These are phyloP conservation scores for Amoebophrya sp. DNA, from an alignment of 169 alveolate species.

Conservation along the genomic window DNA sequence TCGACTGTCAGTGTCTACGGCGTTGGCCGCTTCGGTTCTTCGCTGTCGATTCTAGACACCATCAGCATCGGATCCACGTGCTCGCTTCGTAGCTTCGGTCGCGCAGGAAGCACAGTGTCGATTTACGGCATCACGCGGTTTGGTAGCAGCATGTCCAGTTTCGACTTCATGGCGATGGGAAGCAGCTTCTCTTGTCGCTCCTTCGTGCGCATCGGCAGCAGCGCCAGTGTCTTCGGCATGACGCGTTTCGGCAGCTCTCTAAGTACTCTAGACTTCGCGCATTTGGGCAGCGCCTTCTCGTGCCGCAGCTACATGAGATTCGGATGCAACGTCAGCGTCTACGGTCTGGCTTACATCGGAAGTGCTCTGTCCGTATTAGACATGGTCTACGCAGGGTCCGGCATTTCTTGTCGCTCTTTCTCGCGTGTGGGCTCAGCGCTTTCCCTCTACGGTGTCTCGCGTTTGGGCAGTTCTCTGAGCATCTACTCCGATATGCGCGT, in stretches of 20 bases:
- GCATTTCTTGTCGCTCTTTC: not conserved
- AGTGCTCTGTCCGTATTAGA: not conserved
- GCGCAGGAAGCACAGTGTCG: not conserved
- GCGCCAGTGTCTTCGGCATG: not conserved
- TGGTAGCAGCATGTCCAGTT: not conserved
- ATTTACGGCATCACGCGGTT: constrained; percentile 5
- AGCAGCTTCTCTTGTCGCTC: not conserved
- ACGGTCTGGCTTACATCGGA: constrained; percentile 2
- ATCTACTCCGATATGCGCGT: not conserved
- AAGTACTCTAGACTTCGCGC: not conserved
- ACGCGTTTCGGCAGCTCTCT: not conserved
- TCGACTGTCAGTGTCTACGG: constrained; percentile 3
- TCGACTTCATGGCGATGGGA: not conserved
- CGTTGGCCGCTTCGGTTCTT: constrained; percentile 10
- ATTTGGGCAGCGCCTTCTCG: constrained; percentile 16
- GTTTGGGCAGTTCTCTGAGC: not conserved
- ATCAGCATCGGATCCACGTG: not conserved
- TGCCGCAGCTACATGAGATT: not conserved
- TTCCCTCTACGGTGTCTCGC: not conserved
- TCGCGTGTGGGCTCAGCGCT: constrained; percentile 13
- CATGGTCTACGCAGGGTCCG: not conserved
- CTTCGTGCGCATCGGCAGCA: not conserved
- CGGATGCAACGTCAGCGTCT: not conserved
- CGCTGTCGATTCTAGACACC: not conserved
- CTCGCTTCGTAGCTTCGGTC: not conserved